Percentiles rank a stretch among this genome's conserved stretches.
Evolutionary conservation across 768 basidiomycete genomes (phyloP).

Genomic region (Collybia mongolica): DNA sequence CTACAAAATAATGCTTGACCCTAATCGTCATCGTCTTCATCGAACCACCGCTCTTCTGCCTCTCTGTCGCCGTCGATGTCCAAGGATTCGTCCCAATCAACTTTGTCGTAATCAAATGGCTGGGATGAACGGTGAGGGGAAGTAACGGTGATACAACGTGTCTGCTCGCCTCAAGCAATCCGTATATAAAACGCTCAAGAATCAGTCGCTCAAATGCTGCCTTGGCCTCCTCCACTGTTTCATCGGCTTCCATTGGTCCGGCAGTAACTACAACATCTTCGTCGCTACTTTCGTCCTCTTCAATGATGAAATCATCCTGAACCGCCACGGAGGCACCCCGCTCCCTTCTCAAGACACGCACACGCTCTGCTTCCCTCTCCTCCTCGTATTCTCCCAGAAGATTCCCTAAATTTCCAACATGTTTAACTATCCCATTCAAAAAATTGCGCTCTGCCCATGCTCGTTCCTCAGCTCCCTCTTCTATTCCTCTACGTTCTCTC

Average conservation of each 20-base stretch:
- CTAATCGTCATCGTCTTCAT: conserved; percentile 51
- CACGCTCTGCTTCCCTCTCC: conserved; percentile 68
- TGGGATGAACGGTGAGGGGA: conserved; percentile 23
- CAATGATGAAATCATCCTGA: conserved; percentile 53
- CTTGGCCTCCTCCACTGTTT: conserved; percentile 49
- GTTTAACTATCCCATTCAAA: conserved; percentile 50
- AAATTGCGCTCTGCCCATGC: conserved; percentile 68
- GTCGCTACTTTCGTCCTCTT: conserved; percentile 69
- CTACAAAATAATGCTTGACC: background rate
- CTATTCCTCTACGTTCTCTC: conserved; percentile 41
- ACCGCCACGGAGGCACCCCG: conserved; percentile 18
- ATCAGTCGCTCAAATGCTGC: conserved; percentile 57
- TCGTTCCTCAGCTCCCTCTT: conserved; percentile 64
- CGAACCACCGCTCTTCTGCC: conserved; percentile 72
- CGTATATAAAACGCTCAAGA: conserved; percentile 75
- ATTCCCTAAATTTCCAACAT: conserved; percentile 67
- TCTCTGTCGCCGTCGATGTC: conserved; percentile 60
- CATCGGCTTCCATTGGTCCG: conserved; percentile 27
- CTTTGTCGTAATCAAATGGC: conserved; percentile 66
- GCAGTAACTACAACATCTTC: conserved; percentile 30
- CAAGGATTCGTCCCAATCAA: conserved; percentile 76
- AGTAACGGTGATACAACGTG: background rate
- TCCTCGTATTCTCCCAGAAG: conserved; percentile 76
- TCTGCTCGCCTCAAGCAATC: conserved; percentile 62
- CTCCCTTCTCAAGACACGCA: conserved; percentile 44